phyloP scores from a whole-genome alignment of 495 filamentous ascomycete genomes.

The Aspergillus indologenus region DNA sequence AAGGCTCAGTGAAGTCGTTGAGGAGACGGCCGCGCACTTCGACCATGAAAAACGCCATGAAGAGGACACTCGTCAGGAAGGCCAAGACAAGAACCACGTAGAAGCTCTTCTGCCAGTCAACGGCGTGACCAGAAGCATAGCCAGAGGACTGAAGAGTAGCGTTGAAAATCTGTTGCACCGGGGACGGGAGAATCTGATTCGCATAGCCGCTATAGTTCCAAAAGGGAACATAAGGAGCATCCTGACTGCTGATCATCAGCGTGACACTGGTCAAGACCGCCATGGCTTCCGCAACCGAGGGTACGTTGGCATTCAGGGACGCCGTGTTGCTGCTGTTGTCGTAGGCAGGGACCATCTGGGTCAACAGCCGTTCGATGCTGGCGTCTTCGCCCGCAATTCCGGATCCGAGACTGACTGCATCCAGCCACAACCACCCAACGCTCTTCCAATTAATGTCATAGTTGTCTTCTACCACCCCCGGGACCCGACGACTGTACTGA shows the following conservation, averaged over 20 bases:
- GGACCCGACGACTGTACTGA: constrained; percentile 46
- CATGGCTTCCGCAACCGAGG: constrained; percentile 63
- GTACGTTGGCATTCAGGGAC: constrained; percentile 40
- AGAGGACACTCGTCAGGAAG: constrained; percentile 60
- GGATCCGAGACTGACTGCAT: constrained; percentile 54
- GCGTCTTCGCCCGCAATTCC: constrained; percentile 58
- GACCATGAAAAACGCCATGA: constrained; percentile 55
- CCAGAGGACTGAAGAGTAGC: constrained; percentile 54
- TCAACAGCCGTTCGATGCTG: constrained; percentile 61
- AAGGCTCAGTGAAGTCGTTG: constrained; percentile 73
- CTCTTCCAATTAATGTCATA: constrained; percentile 54
- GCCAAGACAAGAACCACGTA: constrained; percentile 58
- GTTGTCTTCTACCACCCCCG: constrained; percentile 29
- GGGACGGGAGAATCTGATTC: constrained; percentile 30
- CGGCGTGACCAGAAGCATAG: constrained; percentile 59
- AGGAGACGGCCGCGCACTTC: constrained; percentile 53
- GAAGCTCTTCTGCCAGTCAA: constrained; percentile 59
- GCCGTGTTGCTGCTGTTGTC: constrained; percentile 10
- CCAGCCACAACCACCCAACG: constrained; percentile 55
- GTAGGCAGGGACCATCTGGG: constrained; percentile 43
- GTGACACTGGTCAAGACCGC: constrained; percentile 65
- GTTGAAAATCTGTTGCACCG: constrained; percentile 51
- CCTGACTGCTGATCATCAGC: constrained; percentile 49
- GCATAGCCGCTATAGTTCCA: constrained; percentile 56
- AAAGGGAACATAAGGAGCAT: constrained; percentile 54